These are phyloP conservation scores for Diplocarpon rosae DNA, from an alignment of 2,329 filamentous ascomycete species.

Conservation along the genomic window DNA sequence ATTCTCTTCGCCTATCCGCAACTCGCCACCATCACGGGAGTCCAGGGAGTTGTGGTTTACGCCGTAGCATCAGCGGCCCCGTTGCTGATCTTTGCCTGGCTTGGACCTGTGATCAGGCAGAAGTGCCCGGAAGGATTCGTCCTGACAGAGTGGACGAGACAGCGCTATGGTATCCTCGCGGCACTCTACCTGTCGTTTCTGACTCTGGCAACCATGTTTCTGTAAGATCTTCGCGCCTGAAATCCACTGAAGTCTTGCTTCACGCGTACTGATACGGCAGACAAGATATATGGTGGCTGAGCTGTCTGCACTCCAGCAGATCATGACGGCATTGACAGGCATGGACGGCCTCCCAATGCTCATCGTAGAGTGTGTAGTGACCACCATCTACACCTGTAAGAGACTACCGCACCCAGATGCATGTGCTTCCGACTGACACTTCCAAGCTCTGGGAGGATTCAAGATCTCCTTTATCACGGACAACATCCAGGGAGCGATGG, in stretches of 20 bases:
- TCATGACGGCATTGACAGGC: constrained; percentile 62
- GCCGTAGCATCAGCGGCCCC: constrained; percentile 62
- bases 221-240: constrained; percentile 35
- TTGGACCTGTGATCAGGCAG: constrained; percentile 66
- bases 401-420: not conserved
- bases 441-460: constrained; percentile 64
- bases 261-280: no score
- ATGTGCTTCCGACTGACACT: not conserved
- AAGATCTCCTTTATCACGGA: constrained; percentile 77
- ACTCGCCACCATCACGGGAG: constrained; percentile 65
- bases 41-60: constrained; percentile 71
- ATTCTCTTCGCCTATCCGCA: constrained; percentile 78
- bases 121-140: constrained; percentile 80
- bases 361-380: constrained; percentile 67
- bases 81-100: constrained; percentile 59
- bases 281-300: constrained; percentile 63
- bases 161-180: constrained; percentile 60
- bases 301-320: constrained; percentile 70
- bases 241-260: no score
- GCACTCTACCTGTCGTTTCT: constrained; percentile 67
- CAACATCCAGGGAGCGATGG: constrained; percentile 71
- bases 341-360: constrained; percentile 64
- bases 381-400: constrained; percentile 73
- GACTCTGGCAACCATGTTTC: constrained; percentile 69
- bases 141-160: constrained; percentile 72